A percentile compares a stretch with the other conserved stretches of the same genome.
phyloP scores from a whole-genome alignment of 2,329 filamentous ascomycete genomes.

The Venturia carpophila region DNA sequence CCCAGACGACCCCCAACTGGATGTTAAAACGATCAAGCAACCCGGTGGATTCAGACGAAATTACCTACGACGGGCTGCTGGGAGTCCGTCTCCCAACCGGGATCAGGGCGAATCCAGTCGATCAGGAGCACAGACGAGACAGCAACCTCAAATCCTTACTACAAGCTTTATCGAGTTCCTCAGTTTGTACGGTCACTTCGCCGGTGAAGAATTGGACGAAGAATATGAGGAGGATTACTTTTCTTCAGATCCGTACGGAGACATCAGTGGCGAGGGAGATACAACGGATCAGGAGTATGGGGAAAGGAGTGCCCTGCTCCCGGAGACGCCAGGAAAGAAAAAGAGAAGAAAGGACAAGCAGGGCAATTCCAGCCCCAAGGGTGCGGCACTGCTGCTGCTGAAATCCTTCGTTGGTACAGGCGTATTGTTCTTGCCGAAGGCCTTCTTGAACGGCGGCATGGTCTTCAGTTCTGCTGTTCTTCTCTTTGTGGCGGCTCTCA shows the following conservation, averaged over 20 bases:
- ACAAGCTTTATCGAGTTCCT: constrained; percentile 94
- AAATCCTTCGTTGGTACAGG: constrained; percentile 98
- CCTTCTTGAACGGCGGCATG: constrained; percentile 96
- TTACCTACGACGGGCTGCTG: constrained; percentile 70
- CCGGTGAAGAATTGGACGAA: constrained; percentile 91
- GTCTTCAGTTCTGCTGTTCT: constrained; percentile 89
- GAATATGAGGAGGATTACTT: constrained; percentile 85
- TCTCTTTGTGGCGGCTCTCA: constrained; percentile 74
- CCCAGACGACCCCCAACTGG: constrained; percentile 69
- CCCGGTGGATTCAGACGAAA: constrained; percentile 91
- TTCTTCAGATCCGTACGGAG: constrained; percentile 63
- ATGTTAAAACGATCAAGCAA: constrained; percentile 85
- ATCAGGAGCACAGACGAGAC: constrained; percentile 19
- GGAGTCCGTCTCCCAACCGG: constrained; percentile 48
- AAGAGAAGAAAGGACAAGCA: constrained; percentile 65
- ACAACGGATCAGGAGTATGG: constrained; percentile 61
- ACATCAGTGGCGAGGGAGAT: constrained; percentile 35
- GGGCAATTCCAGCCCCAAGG: constrained; percentile 69
- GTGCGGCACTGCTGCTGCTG: constrained; percentile 75
- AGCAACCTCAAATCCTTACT: constrained; percentile 63
- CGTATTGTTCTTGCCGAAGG: constrained; percentile 84
- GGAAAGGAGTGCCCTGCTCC: constrained; percentile 74
- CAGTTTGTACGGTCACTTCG: constrained; percentile 93
- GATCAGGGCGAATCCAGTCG: constrained; percentile 23
- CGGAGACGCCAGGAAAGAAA: constrained; percentile 50